Conservation (phyloP, 805 yeast genomes). For the Pichia scutulata region DNA sequence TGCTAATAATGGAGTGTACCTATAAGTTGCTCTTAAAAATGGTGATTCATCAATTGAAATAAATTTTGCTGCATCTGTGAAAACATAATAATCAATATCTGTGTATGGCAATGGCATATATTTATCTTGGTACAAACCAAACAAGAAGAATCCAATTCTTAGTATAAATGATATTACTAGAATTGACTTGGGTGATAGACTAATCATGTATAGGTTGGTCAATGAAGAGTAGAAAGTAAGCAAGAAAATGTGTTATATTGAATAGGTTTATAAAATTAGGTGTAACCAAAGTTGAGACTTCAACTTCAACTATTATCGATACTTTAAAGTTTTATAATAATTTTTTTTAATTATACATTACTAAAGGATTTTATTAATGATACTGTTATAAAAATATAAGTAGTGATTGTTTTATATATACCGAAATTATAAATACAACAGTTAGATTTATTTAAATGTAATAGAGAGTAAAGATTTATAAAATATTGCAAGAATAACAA, state of each 20-base stretch:
- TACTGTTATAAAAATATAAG: conserved; percentile 1
- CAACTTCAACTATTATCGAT: too few species aligned
- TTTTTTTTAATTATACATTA: conserved; percentile 1
- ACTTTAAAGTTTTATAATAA: not conserved
- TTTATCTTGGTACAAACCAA: conserved; percentile 83
- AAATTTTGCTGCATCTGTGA: conserved; percentile 82
- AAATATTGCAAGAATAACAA: conserved; percentile 1
- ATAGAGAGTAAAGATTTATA: conserved; percentile 5
- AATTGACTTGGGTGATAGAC: not conserved
- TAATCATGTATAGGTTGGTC: not conserved
- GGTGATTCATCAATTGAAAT: conserved; percentile 59
- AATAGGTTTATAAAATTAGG: too few species aligned
- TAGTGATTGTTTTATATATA: conserved; percentile 1
- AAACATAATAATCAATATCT: conserved; percentile 89
- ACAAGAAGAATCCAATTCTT: conserved; percentile 59
- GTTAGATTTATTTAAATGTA: not conserved
- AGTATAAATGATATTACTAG: conserved; percentile 22
- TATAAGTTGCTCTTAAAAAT: conserved; percentile 75
- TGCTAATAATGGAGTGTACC: conserved; percentile 87
- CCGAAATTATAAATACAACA: conserved; percentile 3
- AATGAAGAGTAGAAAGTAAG: not conserved
- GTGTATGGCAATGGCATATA: conserved; percentile 78
- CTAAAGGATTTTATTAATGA: conserved; percentile 7
- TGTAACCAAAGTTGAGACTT: not conserved
- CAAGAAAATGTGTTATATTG: not conserved